Conservation (phyloP, 192 early-diverging fungal genomes). For the Neocallimastix lanati region DNA sequence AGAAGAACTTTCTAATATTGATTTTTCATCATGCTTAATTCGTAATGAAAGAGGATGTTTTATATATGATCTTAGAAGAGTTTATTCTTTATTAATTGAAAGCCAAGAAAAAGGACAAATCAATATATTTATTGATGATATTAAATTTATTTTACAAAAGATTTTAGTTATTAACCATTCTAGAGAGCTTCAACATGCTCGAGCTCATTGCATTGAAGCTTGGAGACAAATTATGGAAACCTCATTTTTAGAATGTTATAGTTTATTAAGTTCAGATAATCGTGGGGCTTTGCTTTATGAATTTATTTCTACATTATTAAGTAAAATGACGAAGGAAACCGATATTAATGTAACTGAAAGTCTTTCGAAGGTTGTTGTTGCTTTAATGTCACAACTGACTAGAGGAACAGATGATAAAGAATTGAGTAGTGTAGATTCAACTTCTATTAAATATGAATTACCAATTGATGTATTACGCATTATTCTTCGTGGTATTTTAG, state of each 20-base stretch:
- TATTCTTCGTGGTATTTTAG: background rate
- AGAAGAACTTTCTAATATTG: constrained; percentile 8
- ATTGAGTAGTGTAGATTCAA: background rate
- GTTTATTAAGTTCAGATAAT: constrained; percentile 34
- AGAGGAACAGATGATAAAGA: background rate
- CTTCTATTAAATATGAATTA: background rate
- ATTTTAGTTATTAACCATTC: constrained; percentile 55
- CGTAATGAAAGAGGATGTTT: constrained; percentile 32
- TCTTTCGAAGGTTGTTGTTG: constrained; percentile 33
- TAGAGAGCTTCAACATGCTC: constrained; percentile 46
- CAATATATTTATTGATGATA: constrained; percentile 24
- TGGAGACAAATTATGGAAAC: constrained; percentile 73
- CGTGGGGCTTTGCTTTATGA: constrained; percentile 42
- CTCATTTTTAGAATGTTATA: constrained; percentile 43
- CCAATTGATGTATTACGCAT: background rate
- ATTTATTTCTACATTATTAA: constrained; percentile 45
- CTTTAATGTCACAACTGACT: constrained; percentile 29
- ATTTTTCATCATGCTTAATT: constrained; percentile 23
- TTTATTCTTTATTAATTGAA: constrained; percentile 35
- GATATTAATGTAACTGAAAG: constrained; percentile 23
- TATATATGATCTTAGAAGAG: constrained; percentile 49
- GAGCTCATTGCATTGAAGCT: constrained; percentile 45
- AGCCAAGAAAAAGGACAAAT: constrained; percentile 21
- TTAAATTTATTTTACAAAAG: constrained; percentile 37
- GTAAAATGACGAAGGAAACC: constrained; percentile 7